A percentile compares a stretch with the other conserved stretches of the same genome.
These are phyloP conservation scores for Golubevia pallescens DNA, from an alignment of 1,284 basidiomycete genomes.

Conservation along the genomic window DNA sequence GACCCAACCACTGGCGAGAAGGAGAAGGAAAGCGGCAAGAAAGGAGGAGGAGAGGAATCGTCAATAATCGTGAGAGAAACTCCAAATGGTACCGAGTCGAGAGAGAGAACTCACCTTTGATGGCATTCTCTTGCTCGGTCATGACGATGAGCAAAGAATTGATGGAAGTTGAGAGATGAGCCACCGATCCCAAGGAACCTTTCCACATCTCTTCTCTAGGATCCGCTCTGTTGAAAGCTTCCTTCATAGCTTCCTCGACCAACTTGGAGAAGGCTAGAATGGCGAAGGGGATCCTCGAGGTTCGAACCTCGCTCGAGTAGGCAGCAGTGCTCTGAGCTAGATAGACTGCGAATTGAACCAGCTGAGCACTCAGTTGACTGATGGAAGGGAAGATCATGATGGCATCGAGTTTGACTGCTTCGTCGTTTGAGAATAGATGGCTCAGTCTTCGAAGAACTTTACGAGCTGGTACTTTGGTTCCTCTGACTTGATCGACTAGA, in stretches of 20 bases:
- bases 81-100: background rate
- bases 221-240: slow-evolving; percentile 23
- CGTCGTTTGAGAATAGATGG: slow-evolving; percentile 41
- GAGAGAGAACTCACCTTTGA: slow-evolving; percentile 17
- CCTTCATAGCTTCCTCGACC: slow-evolving; percentile 31
- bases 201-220: slow-evolving; percentile 23
- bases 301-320: slow-evolving; percentile 32
- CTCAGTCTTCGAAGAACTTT: slow-evolving; percentile 48
- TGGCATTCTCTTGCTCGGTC: slow-evolving; percentile 48
- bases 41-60: too few relatives aligned
- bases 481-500: slow-evolving; percentile 39
- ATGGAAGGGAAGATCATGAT: slow-evolving; percentile 43
- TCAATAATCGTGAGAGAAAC: background rate
- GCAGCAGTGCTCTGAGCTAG: slow-evolving; percentile 24
- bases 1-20: slow-evolving; percentile 23
- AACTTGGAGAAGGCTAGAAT: slow-evolving; percentile 21
- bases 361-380: slow-evolving; percentile 35
- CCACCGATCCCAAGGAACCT: slow-evolving; percentile 21
- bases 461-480: slow-evolving; percentile 47
- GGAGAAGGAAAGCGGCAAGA: background rate
- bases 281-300: slow-evolving; percentile 26
- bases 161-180: slow-evolving; percentile 32
- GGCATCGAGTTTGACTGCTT: slow-evolving; percentile 45
- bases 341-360: slow-evolving; percentile 40
- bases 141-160: slow-evolving; percentile 32